Conservation (phyloP, 1,139 yeast genomes). For the Diutina sp. region DNA sequence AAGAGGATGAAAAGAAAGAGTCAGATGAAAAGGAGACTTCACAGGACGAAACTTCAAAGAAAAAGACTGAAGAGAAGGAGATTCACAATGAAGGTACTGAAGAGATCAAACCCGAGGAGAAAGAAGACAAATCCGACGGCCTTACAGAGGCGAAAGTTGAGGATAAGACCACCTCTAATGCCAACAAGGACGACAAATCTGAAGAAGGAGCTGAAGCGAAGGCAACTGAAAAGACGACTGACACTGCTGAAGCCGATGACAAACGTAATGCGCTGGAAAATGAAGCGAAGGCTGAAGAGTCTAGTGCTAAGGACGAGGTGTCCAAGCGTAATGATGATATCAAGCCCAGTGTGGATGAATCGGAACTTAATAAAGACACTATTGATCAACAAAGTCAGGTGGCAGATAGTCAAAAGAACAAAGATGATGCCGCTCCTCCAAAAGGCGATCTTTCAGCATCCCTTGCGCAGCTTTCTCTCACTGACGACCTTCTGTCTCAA, state of each 20-base stretch:
- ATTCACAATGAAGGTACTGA: too few relatives aligned
- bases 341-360: not conserved
- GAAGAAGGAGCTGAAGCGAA: too few relatives aligned
- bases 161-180: too few relatives aligned
- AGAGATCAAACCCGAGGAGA: constrained; percentile 4
- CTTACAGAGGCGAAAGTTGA: too few relatives aligned
- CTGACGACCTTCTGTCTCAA: constrained; percentile 1
- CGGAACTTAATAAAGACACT: not conserved
- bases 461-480: not conserved
- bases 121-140: not conserved
- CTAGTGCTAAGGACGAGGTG: too few relatives aligned
- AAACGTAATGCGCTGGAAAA: too few relatives aligned
- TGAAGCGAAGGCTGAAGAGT: too few relatives aligned
- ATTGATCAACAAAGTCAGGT: not conserved
- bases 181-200: too few relatives aligned
- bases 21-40: constrained; percentile 2
- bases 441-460: not conserved
- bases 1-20: not conserved
- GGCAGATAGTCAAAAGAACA: not conserved
- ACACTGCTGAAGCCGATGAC: too few relatives aligned
- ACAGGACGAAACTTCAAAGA: not conserved
- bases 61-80: not conserved
- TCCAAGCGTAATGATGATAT: not conserved
- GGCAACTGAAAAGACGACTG: too few relatives aligned
- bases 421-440: not conserved